Evolutionary conservation across 352 stramenopile genomes (phyloP).

Genomic region (Globisporangium radiosum): DNA sequence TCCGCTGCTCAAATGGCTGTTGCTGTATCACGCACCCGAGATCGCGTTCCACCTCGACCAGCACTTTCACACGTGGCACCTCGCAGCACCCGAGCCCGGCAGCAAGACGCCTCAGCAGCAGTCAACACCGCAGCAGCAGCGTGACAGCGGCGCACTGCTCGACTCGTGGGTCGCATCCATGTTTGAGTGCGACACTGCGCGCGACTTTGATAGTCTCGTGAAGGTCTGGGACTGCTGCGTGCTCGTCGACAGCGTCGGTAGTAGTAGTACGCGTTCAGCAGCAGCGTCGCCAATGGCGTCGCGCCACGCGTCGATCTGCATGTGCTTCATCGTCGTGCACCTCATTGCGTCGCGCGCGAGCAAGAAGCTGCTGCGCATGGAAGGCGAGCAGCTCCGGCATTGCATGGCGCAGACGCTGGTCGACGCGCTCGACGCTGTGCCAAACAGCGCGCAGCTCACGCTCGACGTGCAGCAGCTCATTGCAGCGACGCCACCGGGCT

Average conservation of each 20-base stretch:
- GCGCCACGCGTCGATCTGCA: conserved; percentile 18
- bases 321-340: conserved; percentile 49
- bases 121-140: not conserved
- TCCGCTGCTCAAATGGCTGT: conserved; percentile 51
- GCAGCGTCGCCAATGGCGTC: conserved; percentile 7
- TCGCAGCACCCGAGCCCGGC: conserved; percentile 13
- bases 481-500: conserved; percentile 52
- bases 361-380: conserved; percentile 65
- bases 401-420: conserved; percentile 60
- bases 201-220: conserved; percentile 46
- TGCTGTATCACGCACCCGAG: conserved; percentile 67
- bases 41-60: conserved; percentile 75
- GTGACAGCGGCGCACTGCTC: conserved; percentile 22
- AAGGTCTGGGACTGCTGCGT: conserved; percentile 71
- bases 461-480: conserved; percentile 43
- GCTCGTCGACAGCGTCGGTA: conserved; percentile 21
- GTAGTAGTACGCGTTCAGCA: not conserved
- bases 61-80: conserved; percentile 62
- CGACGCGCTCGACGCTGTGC: conserved; percentile 29
- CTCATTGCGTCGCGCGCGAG: conserved; percentile 30
- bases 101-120: conserved; percentile 2
- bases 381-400: conserved; percentile 58
- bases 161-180: conserved; percentile 74
- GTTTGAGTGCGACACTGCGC: conserved; percentile 49
- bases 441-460: conserved; percentile 25